Conservation (phyloP, 2,329 filamentous ascomycete genomes). For the Colletotrichum liaoningense region DNA sequence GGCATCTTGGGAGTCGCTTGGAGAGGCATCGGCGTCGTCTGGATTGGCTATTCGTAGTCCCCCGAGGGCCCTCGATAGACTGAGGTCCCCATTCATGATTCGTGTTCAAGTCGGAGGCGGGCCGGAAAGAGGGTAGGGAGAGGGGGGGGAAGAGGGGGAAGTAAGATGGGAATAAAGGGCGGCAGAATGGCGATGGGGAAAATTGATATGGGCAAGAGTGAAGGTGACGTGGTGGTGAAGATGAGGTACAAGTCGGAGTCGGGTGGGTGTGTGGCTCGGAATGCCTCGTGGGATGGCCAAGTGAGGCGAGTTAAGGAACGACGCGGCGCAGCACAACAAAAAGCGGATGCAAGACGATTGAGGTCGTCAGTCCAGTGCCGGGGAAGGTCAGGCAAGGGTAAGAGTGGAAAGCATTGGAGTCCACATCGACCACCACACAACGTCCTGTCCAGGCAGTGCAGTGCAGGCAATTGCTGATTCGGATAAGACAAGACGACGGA, state of each 20-base stretch:
- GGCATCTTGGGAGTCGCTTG: conserved; percentile 29
- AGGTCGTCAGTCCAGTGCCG: conserved; percentile 3
- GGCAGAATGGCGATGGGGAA: conserved; percentile 14
- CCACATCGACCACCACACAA: not conserved
- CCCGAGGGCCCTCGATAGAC: conserved; percentile 90
- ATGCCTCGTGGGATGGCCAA: conserved; percentile 7
- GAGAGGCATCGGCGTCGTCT: conserved; percentile 61
- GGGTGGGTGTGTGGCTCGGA: conserved; percentile 3
- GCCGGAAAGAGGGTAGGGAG: not conserved
- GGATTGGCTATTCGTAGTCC: conserved; percentile 97
- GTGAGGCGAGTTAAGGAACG: conserved; percentile 20
- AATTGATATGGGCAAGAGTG: conserved; percentile 1
- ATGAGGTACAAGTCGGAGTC: not conserved
- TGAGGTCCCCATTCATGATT: conserved; percentile 91
- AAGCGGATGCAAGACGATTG: conserved; percentile 19
- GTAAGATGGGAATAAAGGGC: conserved; percentile 8
- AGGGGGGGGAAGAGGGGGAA: not conserved
- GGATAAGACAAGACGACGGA: not conserved
- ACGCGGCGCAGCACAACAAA: conserved; percentile 21
- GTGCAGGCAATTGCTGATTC: not conserved
- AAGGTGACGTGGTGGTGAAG: not conserved
- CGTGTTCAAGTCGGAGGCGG: conserved; percentile 36
- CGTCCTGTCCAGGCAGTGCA: conserved; percentile 7
- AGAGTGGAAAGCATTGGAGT: not conserved
- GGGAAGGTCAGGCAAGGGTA: conserved; percentile 4